Evolutionary conservation across 2,329 filamentous ascomycete genomes (phyloP), one percentile per base, ranked within the genome.

Genomic region (Leptographium procerum): DNA sequence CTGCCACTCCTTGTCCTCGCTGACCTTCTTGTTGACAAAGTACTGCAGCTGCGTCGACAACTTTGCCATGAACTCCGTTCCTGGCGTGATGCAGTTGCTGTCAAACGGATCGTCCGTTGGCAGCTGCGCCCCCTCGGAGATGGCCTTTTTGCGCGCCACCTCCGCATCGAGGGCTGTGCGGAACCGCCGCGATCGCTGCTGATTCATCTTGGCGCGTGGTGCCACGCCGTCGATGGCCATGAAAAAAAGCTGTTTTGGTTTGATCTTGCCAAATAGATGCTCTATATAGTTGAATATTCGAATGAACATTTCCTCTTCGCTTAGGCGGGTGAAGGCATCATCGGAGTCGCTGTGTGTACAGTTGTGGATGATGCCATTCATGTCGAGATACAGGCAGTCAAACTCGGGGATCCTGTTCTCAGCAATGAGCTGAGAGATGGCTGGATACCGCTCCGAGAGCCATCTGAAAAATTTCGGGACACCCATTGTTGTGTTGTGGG

Each of bases 361-460:
- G 73, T 99, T 99, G 74, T 99, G 92, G 68, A 99, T 99, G 71
- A 99, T 99, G 65, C 94, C 94, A 74, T 99, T 99, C 94, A 99
- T 99, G 69, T 95, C 89, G 66, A 95, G 84, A 74, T 99, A 99
- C 62, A 99, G 84, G 73, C 89, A 94, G 74, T 99, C 94, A 75
- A 99, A 99, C 74, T 99, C 95, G 64, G 94, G 94, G 73, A 99
- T 99, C 67, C 94, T 88, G 73, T 96, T 99, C 77, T 99, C 94
- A 57, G 92, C 91, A 70, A 99, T 99, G 67, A 99, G 80, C 79
- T 97, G 92, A 56, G 94, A 99, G 72, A 99, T 99, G 62, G 94
- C 86, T 58, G 94, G 94, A 82, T 99, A 99, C 67, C 95, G 87
- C 83, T 99, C 95, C 61, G 91, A 96, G 80, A 99, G 88, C 94